These are phyloP conservation scores for Clitopilus hobsonii DNA, from an alignment of 768 basidiomycete species.

Conservation along the genomic window DNA sequence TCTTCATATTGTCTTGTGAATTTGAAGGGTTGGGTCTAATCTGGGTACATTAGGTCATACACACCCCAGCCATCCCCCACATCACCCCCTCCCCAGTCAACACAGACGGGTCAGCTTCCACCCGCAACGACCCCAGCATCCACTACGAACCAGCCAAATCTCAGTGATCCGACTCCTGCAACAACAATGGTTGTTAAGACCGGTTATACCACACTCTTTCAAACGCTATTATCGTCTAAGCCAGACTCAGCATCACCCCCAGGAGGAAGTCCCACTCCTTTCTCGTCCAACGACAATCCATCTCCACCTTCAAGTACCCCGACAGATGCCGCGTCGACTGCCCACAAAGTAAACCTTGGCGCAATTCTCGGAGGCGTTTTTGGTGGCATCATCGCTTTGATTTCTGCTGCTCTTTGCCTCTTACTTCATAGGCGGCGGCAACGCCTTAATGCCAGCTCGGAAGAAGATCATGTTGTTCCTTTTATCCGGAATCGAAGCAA, in stretches of 20 bases:
- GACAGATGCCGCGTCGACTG: neutral
- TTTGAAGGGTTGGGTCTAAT: neutral
- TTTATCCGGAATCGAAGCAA: neutral
- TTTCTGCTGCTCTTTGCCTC: neutral
- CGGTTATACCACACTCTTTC: neutral
- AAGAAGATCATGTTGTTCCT: neutral
- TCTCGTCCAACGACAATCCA: neutral
- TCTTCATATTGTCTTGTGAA: neutral
- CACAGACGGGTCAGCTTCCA: neutral
- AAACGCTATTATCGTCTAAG: neutral
- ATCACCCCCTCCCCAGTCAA: neutral
- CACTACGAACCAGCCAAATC: no score
- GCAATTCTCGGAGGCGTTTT: neutral
- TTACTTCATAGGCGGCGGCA: neutral
- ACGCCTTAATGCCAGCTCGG: neutral
- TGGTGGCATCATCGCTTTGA: neutral
- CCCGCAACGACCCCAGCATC: no score
- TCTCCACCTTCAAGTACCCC: neutral
- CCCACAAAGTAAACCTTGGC: neutral
- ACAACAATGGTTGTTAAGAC: neutral
- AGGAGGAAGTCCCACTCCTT: neutral
- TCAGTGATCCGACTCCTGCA: no score
- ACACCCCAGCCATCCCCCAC: neutral
- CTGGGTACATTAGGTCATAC: neutral
- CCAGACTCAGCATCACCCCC: neutral